phyloP scores from a whole-genome alignment of 257 asterid genomes.

The Solanum dulcamara region DNA sequence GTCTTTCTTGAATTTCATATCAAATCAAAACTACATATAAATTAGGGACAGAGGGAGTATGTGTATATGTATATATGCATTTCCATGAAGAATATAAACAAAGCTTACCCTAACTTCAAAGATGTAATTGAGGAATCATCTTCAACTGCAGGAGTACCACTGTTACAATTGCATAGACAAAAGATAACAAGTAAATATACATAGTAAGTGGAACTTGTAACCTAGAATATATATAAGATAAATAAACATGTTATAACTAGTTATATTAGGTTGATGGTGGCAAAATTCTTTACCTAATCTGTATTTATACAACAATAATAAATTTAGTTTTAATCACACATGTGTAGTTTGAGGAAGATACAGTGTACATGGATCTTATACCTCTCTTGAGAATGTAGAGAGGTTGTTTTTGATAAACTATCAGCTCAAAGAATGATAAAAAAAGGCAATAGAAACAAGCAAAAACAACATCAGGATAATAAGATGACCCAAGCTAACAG shows the following conservation, averaged over 20 bases:
- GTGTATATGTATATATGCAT: not conserved
- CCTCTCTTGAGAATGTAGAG: fast-evolving
- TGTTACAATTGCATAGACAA: constrained; percentile 9
- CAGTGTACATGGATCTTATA: fast-evolving
- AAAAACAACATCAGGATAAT: not conserved
- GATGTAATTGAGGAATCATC: constrained; percentile 30
- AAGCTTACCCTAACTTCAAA: constrained; percentile 25
- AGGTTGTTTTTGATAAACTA: not conserved
- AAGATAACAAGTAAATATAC: not conserved
- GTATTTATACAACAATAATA: not conserved
- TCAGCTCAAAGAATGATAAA: not conserved
- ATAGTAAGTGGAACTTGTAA: not conserved
- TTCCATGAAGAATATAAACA: not conserved
- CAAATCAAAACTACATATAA: no score
- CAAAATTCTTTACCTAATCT: not conserved
- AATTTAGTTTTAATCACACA: not conserved
- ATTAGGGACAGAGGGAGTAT: not conserved
- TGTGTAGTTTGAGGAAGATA: fast-evolving
- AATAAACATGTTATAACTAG: not conserved
- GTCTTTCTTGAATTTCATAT: no score
- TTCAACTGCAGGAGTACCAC: constrained; percentile 18
- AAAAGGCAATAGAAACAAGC: not conserved
- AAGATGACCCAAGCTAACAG: not conserved
- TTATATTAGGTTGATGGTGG: not conserved
- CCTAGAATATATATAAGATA: not conserved